Evolutionary conservation across 139 green algal species (phyloP).

Genomic region (Volvox reticuliferus): DNA sequence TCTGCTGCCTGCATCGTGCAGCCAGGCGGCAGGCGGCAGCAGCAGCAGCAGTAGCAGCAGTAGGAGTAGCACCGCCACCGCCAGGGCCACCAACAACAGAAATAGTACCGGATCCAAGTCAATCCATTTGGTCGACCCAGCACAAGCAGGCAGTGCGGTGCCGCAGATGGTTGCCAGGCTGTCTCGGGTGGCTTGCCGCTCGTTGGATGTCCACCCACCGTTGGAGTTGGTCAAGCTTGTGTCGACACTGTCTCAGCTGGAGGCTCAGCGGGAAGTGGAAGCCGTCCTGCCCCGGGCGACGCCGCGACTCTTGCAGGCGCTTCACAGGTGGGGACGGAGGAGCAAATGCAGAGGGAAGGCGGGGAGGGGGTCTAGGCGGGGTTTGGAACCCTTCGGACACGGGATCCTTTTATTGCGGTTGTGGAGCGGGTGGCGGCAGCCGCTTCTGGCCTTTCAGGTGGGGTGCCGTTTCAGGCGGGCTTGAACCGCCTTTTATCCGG

Average conservation of each 20-base stretch:
- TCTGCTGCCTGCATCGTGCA: background rate
- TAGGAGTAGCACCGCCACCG: too few species aligned
- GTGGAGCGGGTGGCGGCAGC: too few species aligned
- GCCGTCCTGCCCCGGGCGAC: background rate
- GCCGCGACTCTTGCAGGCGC: background rate
- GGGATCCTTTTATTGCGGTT: background rate
- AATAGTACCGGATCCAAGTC: background rate
- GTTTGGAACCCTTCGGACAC: too few species aligned
- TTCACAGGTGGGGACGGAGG: background rate
- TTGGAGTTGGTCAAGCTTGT: conserved; percentile 4
- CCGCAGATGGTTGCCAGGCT: background rate
- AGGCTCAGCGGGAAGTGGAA: background rate
- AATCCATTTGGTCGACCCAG: background rate
- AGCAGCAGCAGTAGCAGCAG: background rate
- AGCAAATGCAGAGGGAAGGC: background rate
- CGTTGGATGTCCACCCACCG: background rate
- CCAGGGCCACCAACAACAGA: background rate
- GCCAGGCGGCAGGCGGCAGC: background rate
- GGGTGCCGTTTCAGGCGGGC: too few species aligned
- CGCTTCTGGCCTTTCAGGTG: too few species aligned
- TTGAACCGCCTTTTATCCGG: background rate
- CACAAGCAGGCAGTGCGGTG: background rate
- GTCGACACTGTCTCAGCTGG: background rate
- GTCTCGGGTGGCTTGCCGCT: background rate
- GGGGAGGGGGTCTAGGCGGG: background rate